These are phyloP conservation scores for Pholiota conissans DNA, from an alignment of 768 basidiomycete species.

Conservation along the genomic window DNA sequence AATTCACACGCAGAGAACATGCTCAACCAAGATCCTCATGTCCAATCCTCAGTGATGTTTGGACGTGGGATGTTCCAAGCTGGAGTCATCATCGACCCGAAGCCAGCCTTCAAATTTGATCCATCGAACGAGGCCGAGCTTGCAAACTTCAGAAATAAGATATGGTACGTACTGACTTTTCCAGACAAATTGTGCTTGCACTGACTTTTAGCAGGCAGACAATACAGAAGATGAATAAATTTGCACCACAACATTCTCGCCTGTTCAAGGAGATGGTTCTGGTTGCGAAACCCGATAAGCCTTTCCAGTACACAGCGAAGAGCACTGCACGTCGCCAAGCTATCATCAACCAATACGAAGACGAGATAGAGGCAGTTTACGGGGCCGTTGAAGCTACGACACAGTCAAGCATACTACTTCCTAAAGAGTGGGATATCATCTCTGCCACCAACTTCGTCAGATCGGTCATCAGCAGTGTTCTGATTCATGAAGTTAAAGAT, in stretches of 20 bases:
- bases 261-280: constrained; percentile 52
- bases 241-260: constrained; percentile 43
- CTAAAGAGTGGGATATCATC: constrained; percentile 2
- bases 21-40: constrained; percentile 12
- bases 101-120: constrained; percentile 19
- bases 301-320: constrained; percentile 45
- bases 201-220: constrained; percentile 31
- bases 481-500: constrained; percentile 1
- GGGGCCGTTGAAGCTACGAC: constrained; percentile 15
- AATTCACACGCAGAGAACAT: constrained; percentile 12
- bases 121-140: constrained; percentile 19
- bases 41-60: constrained; percentile 13
- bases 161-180: constrained; percentile 21
- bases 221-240: constrained; percentile 38
- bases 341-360: constrained; percentile 35
- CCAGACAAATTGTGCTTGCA: not conserved
- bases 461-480: constrained; percentile 2
- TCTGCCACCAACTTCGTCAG: constrained; percentile 5
- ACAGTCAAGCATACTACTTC: constrained; percentile 6
- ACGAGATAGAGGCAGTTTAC: constrained; percentile 34
- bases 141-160: constrained; percentile 20
- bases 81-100: constrained; percentile 11
- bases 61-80: constrained; percentile 14
- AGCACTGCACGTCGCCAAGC: constrained; percentile 35
- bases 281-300: constrained; percentile 35